Base-by-base conservation (phyloP, 805 yeast species). In the Hanseniaspora mollemarum region DNA sequence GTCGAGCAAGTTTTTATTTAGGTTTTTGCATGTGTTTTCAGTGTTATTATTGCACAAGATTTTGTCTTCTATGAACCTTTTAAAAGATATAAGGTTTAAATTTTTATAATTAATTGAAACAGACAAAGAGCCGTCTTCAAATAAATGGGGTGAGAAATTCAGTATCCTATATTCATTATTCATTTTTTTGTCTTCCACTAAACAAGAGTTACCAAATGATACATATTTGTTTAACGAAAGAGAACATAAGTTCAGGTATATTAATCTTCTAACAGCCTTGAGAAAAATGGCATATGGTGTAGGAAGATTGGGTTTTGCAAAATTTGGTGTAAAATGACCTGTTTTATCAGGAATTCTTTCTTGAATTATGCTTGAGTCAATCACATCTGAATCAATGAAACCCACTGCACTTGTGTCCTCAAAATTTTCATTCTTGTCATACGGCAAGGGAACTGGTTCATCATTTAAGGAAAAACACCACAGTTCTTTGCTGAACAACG, bases 131-230 rank as follows among this genome's bases (percentile, higher is more conserved):
- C 77, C 75, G 39, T 64, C 66, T 18, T 68, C 69, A 41, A 70
- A 68, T 21, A 77, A 55, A 43, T 74, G 74, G 0, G 80, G 77
- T 42, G 72, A 76, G 2, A 75, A 55, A 49, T 69, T 71, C 1
- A 76, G 48, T 2, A 72, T 56, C n/a, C 64, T n/a, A 13, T 16
- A 31, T 43, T 36, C 35, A 13, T 48, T 33, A 1, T 39, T 38
- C 12, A 18, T 41, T 35, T 54, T 42, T 52, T 59, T 51, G 50
- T 58, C 57, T 35, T 62, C 57, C 39, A 62, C 42, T 54, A 68
- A 48, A 56, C 68, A 63, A 56, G 76, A 64, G 53, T 73, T 74
- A 1, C 80, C 80, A 60, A 75, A 77, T 0, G 79, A 78, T 1
- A 72, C 53, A 2, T 76, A 55, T 39, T 62, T 62, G 39, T 62